phyloP scores from a whole-genome alignment of 345 rosid genomes.

The Eucalyptus regnans region DNA sequence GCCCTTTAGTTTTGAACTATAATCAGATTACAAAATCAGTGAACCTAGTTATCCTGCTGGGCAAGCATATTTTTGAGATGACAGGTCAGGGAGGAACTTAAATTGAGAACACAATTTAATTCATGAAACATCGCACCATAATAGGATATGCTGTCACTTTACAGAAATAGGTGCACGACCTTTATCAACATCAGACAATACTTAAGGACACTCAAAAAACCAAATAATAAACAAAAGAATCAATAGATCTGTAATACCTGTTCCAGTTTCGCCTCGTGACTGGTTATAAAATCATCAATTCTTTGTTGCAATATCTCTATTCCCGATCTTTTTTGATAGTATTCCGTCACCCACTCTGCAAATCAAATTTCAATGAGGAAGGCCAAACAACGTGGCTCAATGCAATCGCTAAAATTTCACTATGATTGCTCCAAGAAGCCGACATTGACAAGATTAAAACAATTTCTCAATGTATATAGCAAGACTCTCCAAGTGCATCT shows the following conservation, averaged over 20 bases:
- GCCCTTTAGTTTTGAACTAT: neutral
- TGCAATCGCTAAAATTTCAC: neutral
- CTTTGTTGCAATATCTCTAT: slow-evolving; percentile 62
- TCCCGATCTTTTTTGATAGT: slow-evolving; percentile 67
- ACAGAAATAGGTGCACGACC: neutral
- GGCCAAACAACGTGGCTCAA: neutral
- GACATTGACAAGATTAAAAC: neutral
- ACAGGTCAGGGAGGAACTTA: neutral
- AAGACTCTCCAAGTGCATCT: neutral
- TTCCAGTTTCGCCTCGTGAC: slow-evolving; percentile 66
- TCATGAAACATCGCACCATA: neutral
- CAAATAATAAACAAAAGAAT: neutral
- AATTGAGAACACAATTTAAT: neutral
- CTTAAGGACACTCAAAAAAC: neutral
- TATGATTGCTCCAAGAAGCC: neutral
- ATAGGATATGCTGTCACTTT: neutral
- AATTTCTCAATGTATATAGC: neutral
- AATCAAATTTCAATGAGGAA: neutral
- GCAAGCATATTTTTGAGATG: neutral
- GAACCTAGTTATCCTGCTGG: neutral
- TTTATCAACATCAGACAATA: neutral
- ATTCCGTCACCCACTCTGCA: slow-evolving; percentile 76
- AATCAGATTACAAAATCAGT: neutral
- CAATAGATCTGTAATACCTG: slow-evolving; percentile 25
- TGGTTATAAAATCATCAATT: slow-evolving; percentile 67